phyloP scores from a whole-genome alignment of 2,329 filamentous ascomycete genomes.

The Zelopaecilomyces penicillatus region DNA sequence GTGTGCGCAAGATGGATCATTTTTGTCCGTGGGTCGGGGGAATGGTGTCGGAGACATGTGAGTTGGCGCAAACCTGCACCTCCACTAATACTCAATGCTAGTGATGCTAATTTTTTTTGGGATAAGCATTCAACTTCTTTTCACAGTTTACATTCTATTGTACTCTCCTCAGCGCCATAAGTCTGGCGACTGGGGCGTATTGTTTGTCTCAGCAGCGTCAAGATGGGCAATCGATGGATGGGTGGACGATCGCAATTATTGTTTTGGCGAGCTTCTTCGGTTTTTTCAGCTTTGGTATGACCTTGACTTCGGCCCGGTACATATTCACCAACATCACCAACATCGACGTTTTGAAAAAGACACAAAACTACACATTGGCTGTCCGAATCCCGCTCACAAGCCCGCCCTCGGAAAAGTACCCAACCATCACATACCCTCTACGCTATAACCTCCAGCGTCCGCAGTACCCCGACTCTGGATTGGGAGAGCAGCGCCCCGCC shows the following conservation, averaged over 20 bases:
- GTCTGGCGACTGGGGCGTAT: constrained; percentile 55
- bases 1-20: constrained; percentile 87
- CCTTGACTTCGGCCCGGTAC: constrained; percentile 60
- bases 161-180: constrained; percentile 55
- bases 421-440: constrained; percentile 53
- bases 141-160: constrained; percentile 76
- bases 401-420: constrained; percentile 33
- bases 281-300: constrained; percentile 75
- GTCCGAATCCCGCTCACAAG: constrained; percentile 54
- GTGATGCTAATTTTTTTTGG: neutral
- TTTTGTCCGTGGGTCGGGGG: constrained; percentile 97
- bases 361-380: constrained; percentile 62
- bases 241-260: constrained; percentile 57
- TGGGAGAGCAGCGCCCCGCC: neutral
- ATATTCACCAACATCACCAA: constrained; percentile 70
- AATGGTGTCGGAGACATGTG: constrained; percentile 72
- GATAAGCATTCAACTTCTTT: constrained; percentile 76
- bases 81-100: neutral
- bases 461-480: constrained; percentile 16
- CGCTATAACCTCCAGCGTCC: constrained; percentile 12
- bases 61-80: constrained; percentile 17
- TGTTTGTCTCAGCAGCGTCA: constrained; percentile 49
- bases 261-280: constrained; percentile 64
- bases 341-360: constrained; percentile 64
- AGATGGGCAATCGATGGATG: constrained; percentile 37